Evolutionary conservation across 495 filamentous ascomycete species (phyloP).

Genomic region (Polyplosphaeria fusca): DNA sequence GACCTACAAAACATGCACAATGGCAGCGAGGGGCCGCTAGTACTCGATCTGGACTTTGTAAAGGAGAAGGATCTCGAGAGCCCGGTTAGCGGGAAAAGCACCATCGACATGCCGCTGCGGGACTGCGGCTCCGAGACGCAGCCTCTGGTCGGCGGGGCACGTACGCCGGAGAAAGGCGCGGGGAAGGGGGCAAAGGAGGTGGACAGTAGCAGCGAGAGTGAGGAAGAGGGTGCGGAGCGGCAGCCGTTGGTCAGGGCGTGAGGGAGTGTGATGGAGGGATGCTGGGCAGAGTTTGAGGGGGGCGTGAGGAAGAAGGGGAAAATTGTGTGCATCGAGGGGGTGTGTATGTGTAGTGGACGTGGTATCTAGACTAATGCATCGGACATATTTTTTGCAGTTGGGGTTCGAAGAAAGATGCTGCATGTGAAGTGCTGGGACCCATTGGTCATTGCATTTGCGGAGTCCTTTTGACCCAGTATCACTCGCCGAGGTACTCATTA

Average conservation of each 20-base stretch:
- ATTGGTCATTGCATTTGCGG: no score
- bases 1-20: neutral
- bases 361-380: no score
- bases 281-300: neutral
- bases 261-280: no score
- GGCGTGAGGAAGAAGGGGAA: neutral
- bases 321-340: neutral
- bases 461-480: no score
- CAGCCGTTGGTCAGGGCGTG: slow-evolving; percentile 1
- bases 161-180: neutral
- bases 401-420: no score
- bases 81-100: neutral
- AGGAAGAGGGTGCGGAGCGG: slow-evolving; percentile 6
- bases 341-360: no score
- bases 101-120: neutral
- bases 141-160: neutral
- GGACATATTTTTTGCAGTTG: no score
- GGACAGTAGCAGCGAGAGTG: neutral
- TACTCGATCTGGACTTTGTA: neutral
- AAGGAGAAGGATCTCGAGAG: neutral
- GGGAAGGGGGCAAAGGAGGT: neutral
- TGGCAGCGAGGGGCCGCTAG: neutral
- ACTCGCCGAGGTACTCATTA: no score
- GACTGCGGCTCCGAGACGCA: neutral
- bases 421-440: no score